These are phyloP conservation scores for Periglandula ipomoeae DNA, from an alignment of 2,329 filamentous ascomycete species.

Conservation along the genomic window DNA sequence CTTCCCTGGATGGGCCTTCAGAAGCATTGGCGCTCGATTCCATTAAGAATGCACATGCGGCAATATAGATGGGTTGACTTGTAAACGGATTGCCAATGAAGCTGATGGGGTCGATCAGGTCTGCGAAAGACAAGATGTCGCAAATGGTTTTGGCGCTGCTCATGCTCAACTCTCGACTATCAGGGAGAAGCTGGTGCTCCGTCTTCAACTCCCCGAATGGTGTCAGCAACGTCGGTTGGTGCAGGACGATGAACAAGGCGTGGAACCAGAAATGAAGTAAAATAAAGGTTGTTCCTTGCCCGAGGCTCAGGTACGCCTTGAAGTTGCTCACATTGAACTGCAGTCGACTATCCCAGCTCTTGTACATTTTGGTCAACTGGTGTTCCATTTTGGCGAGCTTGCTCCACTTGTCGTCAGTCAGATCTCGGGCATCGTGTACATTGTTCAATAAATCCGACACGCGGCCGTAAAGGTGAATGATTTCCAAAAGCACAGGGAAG, in stretches of 20 bases:
- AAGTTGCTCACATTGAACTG: slow-evolving; percentile 85
- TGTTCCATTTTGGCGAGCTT: slow-evolving; percentile 70
- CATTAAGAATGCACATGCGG: slow-evolving; percentile 79
- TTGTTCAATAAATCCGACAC: slow-evolving; percentile 81
- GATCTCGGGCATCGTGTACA: slow-evolving; percentile 62
- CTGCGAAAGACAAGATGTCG: slow-evolving; percentile 78
- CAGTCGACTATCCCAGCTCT: slow-evolving; percentile 62
- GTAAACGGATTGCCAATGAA: slow-evolving; percentile 85
- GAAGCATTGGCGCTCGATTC: slow-evolving; percentile 68
- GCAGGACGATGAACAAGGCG: slow-evolving; percentile 72
- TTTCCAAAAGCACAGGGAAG: slow-evolving; percentile 71
- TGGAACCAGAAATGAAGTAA: slow-evolving; percentile 86
- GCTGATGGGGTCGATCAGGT: slow-evolving; percentile 76
- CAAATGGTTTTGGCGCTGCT: slow-evolving; percentile 87
- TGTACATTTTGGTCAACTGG: slow-evolving; percentile 63
- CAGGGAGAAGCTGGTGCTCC: slow-evolving; percentile 64
- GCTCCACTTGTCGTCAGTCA: slow-evolving; percentile 65
- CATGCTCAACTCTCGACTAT: slow-evolving; percentile 76
- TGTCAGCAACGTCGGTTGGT: slow-evolving; percentile 74
- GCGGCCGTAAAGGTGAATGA: slow-evolving; percentile 77
- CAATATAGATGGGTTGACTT: slow-evolving; percentile 85
- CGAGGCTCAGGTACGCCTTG: slow-evolving; percentile 69
- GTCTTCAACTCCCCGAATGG: slow-evolving; percentile 53
- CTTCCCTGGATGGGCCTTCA: slow-evolving; percentile 46
- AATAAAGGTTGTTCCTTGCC: slow-evolving; percentile 80